A percentile compares a stretch with the other conserved stretches of the same genome.
These are phyloP conservation scores for Aspergillus novofumigatus DNA, from an alignment of 2,329 filamentous ascomycete genomes.

Conservation along the genomic window DNA sequence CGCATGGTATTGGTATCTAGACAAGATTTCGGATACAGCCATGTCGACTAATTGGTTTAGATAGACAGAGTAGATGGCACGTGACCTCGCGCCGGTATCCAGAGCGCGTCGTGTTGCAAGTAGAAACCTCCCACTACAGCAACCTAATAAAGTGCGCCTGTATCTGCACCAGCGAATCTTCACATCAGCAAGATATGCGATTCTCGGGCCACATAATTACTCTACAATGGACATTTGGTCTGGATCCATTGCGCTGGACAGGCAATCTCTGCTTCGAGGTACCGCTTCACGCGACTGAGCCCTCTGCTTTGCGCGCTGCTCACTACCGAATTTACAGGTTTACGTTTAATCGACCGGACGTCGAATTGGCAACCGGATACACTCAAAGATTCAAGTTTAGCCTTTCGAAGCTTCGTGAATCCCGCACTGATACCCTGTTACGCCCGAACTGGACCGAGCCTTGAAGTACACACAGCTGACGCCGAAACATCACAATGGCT, in stretches of 20 bases:
- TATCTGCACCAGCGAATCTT: background rate
- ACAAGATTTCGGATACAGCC: background rate
- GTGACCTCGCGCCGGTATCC: slow-evolving; percentile 7
- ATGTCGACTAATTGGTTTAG: background rate
- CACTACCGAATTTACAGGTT: slow-evolving; percentile 21
- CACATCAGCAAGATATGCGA: slow-evolving; percentile 12
- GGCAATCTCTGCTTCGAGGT: slow-evolving; percentile 29
- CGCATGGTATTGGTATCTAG: background rate
- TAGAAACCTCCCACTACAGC: background rate
- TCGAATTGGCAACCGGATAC: slow-evolving; percentile 32
- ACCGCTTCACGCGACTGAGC: slow-evolving; percentile 10
- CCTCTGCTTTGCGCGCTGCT: slow-evolving; percentile 1
- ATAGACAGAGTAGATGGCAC: background rate
- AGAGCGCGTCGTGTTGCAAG: slow-evolving; percentile 6
- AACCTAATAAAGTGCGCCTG: background rate
- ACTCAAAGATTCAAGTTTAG: slow-evolving; percentile 30
- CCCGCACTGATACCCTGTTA: slow-evolving; percentile 39
- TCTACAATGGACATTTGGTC: slow-evolving; percentile 37
- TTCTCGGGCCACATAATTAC: background rate
- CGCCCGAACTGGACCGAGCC: slow-evolving; percentile 36
- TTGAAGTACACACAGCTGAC: slow-evolving; percentile 36
- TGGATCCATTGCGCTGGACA: slow-evolving; percentile 27
- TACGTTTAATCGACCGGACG: slow-evolving; percentile 32
- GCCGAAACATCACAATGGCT: slow-evolving; percentile 35
- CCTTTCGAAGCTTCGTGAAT: slow-evolving; percentile 35